Conservation (phyloP, 129 eudicot genomes). For the Lactuca saligna region DNA sequence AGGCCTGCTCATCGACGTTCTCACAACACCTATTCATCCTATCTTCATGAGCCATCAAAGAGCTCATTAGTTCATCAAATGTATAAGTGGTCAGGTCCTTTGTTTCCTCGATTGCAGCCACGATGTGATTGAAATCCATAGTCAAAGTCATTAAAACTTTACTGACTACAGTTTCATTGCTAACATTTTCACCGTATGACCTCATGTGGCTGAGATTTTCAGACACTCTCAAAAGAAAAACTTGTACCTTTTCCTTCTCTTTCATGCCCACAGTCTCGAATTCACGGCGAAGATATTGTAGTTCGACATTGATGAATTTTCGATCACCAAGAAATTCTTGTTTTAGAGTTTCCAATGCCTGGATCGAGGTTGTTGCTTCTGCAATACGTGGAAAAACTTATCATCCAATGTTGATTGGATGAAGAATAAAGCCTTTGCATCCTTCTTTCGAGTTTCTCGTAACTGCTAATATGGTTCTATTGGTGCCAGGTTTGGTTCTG, state of each 20-base stretch:
- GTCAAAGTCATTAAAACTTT: no score
- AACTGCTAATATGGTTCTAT: not conserved
- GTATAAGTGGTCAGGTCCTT: no score
- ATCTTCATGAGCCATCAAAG: no score
- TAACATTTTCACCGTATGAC: no score
- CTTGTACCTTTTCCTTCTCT: not conserved
- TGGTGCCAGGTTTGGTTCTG: not conserved
- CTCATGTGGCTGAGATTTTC: no score
- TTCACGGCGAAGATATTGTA: constrained; percentile 9
- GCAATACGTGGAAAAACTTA: constrained; percentile 7
- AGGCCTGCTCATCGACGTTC: no score
- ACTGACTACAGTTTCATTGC: no score
- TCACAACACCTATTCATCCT: no score
- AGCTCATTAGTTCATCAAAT: no score
- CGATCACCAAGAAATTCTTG: not conserved
- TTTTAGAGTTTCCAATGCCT: constrained; percentile 1
- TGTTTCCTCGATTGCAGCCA: no score
- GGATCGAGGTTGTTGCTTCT: not conserved
- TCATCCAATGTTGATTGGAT: constrained; percentile 11
- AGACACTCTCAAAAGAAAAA: no score
- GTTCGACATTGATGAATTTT: not conserved
- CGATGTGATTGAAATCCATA: no score
- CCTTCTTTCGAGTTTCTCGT: constrained; percentile 17
- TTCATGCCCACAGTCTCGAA: constrained; percentile 15
- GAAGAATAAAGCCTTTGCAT: constrained; percentile 12